Percentiles rank a stretch among this genome's conserved stretches.
phyloP scores from a whole-genome alignment of 2,329 filamentous ascomycete genomes.

The Sarocladiaceae sp. region DNA sequence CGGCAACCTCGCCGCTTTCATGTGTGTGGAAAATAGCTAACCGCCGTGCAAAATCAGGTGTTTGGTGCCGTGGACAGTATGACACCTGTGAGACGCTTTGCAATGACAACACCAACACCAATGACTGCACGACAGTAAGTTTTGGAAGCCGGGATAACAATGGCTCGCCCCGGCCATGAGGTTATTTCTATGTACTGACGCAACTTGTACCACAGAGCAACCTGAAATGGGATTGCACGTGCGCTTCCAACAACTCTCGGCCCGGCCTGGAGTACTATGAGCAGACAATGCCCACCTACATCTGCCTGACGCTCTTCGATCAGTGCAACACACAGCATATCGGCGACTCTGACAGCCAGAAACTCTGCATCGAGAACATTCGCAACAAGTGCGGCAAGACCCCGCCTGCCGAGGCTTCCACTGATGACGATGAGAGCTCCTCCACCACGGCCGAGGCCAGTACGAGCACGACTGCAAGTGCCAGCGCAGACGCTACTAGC shows the following conservation, averaged over 20 bases:
- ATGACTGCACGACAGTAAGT: constrained; percentile 45
- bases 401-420: constrained; percentile 18
- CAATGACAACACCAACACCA: constrained; percentile 28
- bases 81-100: constrained; percentile 49
- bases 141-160: neutral
- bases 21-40: constrained; percentile 10
- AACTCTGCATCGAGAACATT: constrained; percentile 45
- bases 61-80: constrained; percentile 48
- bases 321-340: constrained; percentile 42
- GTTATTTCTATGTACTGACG: constrained; percentile 11
- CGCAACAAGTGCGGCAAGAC: constrained; percentile 41
- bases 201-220: too few species aligned
- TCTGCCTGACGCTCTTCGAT: constrained; percentile 45
- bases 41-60: constrained; percentile 34
- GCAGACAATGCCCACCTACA: constrained; percentile 49
- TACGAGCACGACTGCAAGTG: constrained; percentile 22
- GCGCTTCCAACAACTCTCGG: constrained; percentile 40
- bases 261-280: constrained; percentile 50
- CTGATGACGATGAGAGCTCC: constrained; percentile 16
- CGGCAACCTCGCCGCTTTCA: neutral
- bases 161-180: neutral
- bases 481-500: constrained; percentile 1
- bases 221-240: constrained; percentile 45
- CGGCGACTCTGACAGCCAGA: constrained; percentile 38
- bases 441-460: constrained; percentile 20